Base-by-base conservation (phyloP, 176 grass and related monocot genomes). In the Phyllostachys edulis region DNA sequence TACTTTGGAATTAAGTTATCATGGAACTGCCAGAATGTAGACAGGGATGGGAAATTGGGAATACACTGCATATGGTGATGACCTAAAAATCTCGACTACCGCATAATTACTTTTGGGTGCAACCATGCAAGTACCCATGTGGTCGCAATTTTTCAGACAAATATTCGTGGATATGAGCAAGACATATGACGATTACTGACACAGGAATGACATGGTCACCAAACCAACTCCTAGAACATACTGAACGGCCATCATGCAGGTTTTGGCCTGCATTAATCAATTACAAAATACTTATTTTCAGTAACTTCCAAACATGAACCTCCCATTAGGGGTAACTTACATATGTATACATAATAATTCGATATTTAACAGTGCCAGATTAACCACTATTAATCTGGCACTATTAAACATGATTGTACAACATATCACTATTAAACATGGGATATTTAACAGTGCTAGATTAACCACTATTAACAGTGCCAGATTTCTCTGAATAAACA, bases 1-100 rank as follows among this genome's bases (percentile, higher is more conserved):
- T 18, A 80, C 14, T 47, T 81, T 42, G 55, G 36, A 88, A 55
- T 29, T 9, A 63, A 78, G 34, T 71, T 45, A 23, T 64, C 45
- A 78, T 21, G n/a, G 20, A 63, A 63, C 61, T 29, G 26, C 61
- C n/a, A 16, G 29, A 29, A 29, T 29, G 29, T 29, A 62, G 5
- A 67, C 17, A 55, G 6, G 60, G 32, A 40, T n/a, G n/a, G n/a
- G n/a, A n/a, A n/a, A n/a, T n/a, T 66, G 34, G n/a, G 59, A 15
- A 66, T 23, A 54, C 46, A 40, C 4, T 47, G 14, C 62, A 75
- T 75, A 63, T 73, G 70, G 2, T 37, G 70, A 46, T 59, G 7
- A 67, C 46, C 12, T 21, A 26, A 73, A 44, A 16, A 18, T 57
- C 67, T 38, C 8, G 10, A 50, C 27, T 55, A 16, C 36, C 6